A percentile compares a stretch with the other conserved stretches of the same genome.
These are phyloP conservation scores for Penicillium italicum DNA, from an alignment of 2,329 filamentous ascomycete genomes.

Conservation along the genomic window DNA sequence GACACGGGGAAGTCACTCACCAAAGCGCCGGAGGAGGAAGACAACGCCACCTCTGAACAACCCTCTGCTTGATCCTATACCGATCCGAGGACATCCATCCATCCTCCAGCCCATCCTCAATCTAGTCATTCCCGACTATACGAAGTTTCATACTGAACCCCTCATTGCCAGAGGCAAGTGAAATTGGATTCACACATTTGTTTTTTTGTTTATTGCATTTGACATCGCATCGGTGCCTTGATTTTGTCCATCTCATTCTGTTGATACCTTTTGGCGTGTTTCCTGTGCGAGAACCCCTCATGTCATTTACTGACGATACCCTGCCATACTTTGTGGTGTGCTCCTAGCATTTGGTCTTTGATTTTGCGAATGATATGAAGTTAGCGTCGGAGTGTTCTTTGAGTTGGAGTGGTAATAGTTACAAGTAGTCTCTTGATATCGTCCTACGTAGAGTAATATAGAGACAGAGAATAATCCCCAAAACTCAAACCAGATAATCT, in stretches of 20 bases:
- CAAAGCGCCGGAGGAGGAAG: not conserved
- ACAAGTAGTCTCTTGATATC: not conserved
- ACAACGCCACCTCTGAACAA: not conserved
- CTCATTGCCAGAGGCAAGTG: not conserved
- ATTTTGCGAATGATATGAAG: conserved; percentile 5
- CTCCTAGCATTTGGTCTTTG: conserved; percentile 9
- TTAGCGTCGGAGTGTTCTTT: not conserved
- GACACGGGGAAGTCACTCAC: not conserved
- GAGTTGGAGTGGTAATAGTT: not conserved
- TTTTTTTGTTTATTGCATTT: conserved; percentile 1
- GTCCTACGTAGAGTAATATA: not conserved
- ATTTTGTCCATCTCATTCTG: conserved; percentile 1
- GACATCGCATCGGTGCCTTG: conserved; percentile 2
- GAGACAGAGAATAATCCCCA: not conserved
- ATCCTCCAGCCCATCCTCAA: not conserved
- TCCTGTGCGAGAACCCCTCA: conserved; percentile 12
- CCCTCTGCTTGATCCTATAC: not conserved
- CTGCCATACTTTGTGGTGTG: conserved; percentile 19
- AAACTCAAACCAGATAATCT: not conserved
- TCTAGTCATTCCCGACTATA: not conserved
- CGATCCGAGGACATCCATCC: too few species aligned
- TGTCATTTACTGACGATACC: conserved; percentile 28
- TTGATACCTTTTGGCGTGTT: conserved; percentile 18
- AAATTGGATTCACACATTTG: not conserved
- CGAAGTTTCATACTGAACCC: not conserved